These are phyloP conservation scores for Nadsonia fulvescens DNA, from an alignment of 805 yeast genomes.

Conservation along the genomic window DNA sequence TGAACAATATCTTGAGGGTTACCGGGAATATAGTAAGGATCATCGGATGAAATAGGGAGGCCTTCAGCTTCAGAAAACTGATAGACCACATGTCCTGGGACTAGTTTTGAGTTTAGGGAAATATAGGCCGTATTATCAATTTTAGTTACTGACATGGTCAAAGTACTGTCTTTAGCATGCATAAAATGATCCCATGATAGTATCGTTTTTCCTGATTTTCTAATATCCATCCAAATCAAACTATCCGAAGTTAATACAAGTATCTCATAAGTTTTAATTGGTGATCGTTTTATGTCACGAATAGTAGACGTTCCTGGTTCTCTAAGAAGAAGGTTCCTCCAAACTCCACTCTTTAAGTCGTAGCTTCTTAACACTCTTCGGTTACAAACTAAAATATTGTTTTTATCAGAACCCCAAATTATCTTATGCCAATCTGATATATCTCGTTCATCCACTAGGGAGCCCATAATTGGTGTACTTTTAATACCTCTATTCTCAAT, in stretches of 20 bases:
- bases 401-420: slow-evolving; percentile 2
- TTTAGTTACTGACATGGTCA: slow-evolving; percentile 22
- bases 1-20: slow-evolving; percentile 1
- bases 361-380: too few relatives aligned
- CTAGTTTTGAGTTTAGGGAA: slow-evolving; percentile 16
- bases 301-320: too few relatives aligned
- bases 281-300: slow-evolving; percentile 7
- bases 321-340: too few relatives aligned
- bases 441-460: slow-evolving; percentile 1
- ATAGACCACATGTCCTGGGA: slow-evolving; percentile 19
- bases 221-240: slow-evolving; percentile 30
- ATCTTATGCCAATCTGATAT: slow-evolving; percentile 6
- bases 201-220: slow-evolving; percentile 24
- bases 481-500: slow-evolving; percentile 7
- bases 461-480: background rate
- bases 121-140: slow-evolving; percentile 11
- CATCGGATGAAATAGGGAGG: slow-evolving; percentile 22
- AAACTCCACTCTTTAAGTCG: too few relatives aligned
- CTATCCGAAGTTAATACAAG: slow-evolving; percentile 52
- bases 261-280: slow-evolving; percentile 18
- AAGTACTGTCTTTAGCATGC: slow-evolving; percentile 34
- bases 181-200: slow-evolving; percentile 63
- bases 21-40: slow-evolving; percentile 17
- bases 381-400: slow-evolving; percentile 9
- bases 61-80: slow-evolving; percentile 21